Evolutionary conservation across 169 alveolate genomes (phyloP), one percentile per base, ranked within the genome.

Genomic region (Theileria equi): DNA sequence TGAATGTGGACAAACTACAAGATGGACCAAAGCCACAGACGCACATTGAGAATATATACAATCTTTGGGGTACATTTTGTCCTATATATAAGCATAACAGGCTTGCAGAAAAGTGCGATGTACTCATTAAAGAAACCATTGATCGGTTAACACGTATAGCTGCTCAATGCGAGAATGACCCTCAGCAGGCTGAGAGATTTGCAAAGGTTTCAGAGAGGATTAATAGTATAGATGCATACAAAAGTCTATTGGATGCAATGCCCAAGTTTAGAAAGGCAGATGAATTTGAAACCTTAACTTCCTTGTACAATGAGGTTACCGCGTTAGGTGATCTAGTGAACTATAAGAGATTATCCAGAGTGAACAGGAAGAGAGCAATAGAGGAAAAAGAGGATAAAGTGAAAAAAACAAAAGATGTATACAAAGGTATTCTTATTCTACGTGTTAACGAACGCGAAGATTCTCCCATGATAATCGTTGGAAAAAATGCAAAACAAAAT

Each of bases 401-500:
- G 58, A 65, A 55, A 36, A 84, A 80, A 66, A 71, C 80, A 25
- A 70, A 48, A 28, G 74, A 84, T 67, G 67, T 69, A 35, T 79
- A 43, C 60, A 84, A 71, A 52, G 90, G 90, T 11, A 74, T 84
- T 32, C 52, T 84, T 25, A 48, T 71, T 43, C 73, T 84, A 31
- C 70, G 63, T 52, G 57, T 70, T 38, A 53, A 80, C 53, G 84
- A 71, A 29, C 61, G 73, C 62, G 73, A 78, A 34, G 69, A 83
- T 3, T 71, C 91, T 32, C 82, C 91, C 25, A 48, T 84, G 52
- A 59, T 84, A 23, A 84, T 84, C 47, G 80, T 80, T 23, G 91
- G 91, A 34, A 69, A 64, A 43, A 84, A 84, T 55, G 86, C 89
- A 13, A 74, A 79, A 50, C 91, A 84, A 60, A 84, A 84, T 45